Evolutionary conservation across 352 stramenopile genomes (phyloP), one percentile per base, ranked within the genome.

Genomic region (Pythium guiyangense): DNA sequence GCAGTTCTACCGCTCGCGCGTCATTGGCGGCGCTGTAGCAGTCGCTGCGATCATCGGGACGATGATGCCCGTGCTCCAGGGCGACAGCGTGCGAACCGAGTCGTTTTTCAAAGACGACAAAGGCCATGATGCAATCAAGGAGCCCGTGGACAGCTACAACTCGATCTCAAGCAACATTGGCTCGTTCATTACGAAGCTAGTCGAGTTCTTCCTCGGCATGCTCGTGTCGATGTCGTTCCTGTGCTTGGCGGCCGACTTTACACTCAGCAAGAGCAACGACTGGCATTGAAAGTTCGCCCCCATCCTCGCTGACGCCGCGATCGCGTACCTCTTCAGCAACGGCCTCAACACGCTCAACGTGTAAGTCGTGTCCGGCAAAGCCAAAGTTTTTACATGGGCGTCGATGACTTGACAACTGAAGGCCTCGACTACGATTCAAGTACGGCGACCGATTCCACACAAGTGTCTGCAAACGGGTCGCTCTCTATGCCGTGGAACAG

Each of bases 281-380:
- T 10, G 39, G 0, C 27, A 51, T 27, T 54, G 48, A 20, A 34
- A 50, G 46, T 50, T 56, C 40, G 1, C 45, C n/a, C n/a, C 39
- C 14, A 1, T 62, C 2, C 11, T 47, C 11, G 49, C n/a, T 0
- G 39, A 4, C 0, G 47, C 25, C 2, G 48, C 27, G 3, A 4
- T 56, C 11, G 27, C 27, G 37, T 57, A 52, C 42, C 34, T 57
- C 20, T 57, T 62, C 22, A 57, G 29, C 39, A 62, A 52, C 34
- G 56, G 56, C 18, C 22, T 62, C 37, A 55, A 62, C 48, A 22
- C 56, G 22, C 39, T 62, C n/a, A n/a, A n/a, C 48, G 0, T n/a
- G n/a, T n/a, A n/a, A n/a, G n/a, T n/a, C n/a, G n/a, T n/a, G n/a
- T n/a, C n/a, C n/a, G n/a, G n/a, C n/a, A n/a, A n/a, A n/a, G n/a